Percentiles rank a stretch among this genome's conserved stretches.
Conservation (phyloP, 352 stramenopile species). For the Pythium rishiriense region DNA sequence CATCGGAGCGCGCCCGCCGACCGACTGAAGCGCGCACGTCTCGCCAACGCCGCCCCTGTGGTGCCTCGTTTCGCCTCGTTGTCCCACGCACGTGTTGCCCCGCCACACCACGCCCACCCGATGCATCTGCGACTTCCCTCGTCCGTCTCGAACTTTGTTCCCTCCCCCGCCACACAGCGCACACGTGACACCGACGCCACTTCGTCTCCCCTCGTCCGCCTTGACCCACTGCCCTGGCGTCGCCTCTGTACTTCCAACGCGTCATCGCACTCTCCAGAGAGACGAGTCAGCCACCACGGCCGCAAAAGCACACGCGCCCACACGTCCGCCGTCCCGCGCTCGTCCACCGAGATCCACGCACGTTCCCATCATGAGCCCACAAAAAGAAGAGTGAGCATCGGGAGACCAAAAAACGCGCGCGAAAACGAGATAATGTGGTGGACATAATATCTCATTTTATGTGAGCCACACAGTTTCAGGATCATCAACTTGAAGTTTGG, state of each 20-base stretch:
- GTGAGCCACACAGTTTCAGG: not conserved
- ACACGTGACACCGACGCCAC: not conserved
- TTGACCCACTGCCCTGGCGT: too few relatives aligned
- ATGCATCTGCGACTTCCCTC: not conserved
- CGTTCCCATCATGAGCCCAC: not conserved
- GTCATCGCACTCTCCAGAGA: too few relatives aligned
- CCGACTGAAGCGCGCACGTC: not conserved
- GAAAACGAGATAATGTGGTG: slow-evolving; percentile 4
- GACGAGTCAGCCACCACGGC: too few relatives aligned
- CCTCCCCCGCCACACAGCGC: not conserved
- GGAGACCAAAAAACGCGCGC: not conserved
- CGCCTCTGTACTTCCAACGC: too few relatives aligned
- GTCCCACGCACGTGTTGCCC: not conserved
- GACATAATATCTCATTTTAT: not conserved
- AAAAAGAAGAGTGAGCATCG: not conserved
- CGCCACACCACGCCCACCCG: not conserved
- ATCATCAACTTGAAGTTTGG: slow-evolving; percentile 3
- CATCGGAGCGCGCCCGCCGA: slow-evolving; percentile 5
- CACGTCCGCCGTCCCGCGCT: too few relatives aligned
- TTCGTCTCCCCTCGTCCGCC: too few relatives aligned
- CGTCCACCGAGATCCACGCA: too few relatives aligned
- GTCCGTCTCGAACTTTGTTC: not conserved
- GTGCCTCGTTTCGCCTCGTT: slow-evolving; percentile 7
- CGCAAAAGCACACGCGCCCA: too few relatives aligned
- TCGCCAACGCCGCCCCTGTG: not conserved